These are phyloP conservation scores for Globisporangium carolinianum DNA, from an alignment of 352 stramenopile genomes.

Conservation along the genomic window DNA sequence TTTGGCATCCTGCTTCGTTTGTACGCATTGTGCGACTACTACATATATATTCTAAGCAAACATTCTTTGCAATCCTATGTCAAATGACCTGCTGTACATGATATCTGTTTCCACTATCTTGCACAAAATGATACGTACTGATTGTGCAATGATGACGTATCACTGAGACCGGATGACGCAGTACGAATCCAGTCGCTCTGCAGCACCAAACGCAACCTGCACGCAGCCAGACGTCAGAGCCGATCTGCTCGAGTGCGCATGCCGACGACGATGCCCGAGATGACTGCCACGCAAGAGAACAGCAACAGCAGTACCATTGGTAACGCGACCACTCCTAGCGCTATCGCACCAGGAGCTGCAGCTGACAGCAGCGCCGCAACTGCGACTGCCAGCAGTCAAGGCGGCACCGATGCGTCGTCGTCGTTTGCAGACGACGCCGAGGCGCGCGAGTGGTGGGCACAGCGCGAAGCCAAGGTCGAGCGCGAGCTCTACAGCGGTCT, in stretches of 20 bases:
- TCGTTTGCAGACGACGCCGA: slow-evolving; percentile 24
- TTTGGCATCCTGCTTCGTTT: too few species aligned
- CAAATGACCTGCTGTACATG: too few species aligned
- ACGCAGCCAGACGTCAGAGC: too few species aligned
- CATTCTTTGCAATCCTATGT: too few species aligned
- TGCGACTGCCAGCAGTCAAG: neutral
- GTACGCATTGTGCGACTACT: too few species aligned
- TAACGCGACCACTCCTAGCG: neutral
- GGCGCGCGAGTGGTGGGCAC: slow-evolving; percentile 56
- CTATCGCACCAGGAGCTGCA: neutral
- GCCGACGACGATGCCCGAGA: slow-evolving; percentile 8
- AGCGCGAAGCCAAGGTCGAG: slow-evolving; percentile 43
- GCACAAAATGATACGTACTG: too few species aligned
- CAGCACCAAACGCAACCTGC: too few species aligned
- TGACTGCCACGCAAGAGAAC: slow-evolving; percentile 5
- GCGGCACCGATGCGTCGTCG: neutral
- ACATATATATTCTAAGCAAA: too few species aligned
- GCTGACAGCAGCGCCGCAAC: neutral
- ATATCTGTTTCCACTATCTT: too few species aligned
- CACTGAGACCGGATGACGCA: too few species aligned
- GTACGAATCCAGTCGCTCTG: too few species aligned
- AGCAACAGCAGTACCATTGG: neutral
- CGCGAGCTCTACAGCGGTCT: slow-evolving; percentile 40
- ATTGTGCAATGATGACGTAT: too few species aligned
- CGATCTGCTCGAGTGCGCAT: neutral